A percentile compares a stretch with the other conserved stretches of the same genome.
These are phyloP conservation scores for Glomus cerebriforme DNA, from an alignment of 192 early-diverging fungal genomes.

Conservation along the genomic window DNA sequence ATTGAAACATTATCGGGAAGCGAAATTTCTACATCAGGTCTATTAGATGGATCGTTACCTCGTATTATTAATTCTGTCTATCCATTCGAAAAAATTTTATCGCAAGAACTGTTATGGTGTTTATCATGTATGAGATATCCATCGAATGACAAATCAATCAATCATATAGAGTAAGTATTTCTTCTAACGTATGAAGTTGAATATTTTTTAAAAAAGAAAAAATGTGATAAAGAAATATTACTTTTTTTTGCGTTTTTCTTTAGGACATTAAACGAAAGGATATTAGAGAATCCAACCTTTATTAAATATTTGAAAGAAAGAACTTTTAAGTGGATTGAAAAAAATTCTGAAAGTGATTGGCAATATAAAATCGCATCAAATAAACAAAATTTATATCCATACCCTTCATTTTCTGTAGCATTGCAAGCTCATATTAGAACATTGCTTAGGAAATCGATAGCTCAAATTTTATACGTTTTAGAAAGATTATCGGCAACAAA, in stretches of 20 bases:
- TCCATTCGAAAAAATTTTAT: conserved; percentile 29
- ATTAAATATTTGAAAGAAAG: conserved; percentile 7
- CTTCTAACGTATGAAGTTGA: neutral
- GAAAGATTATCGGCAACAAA: conserved; percentile 23
- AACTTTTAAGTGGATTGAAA: conserved; percentile 7
- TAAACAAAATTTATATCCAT: conserved; percentile 4
- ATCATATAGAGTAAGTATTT: conserved; percentile 23
- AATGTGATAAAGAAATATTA: no score
- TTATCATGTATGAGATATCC: conserved; percentile 30
- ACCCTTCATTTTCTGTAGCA: conserved; percentile 24
- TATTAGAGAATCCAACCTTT: neutral
- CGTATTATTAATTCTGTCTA: conserved; percentile 12
- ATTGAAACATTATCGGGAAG: conserved; percentile 21
- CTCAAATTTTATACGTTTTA: conserved; percentile 22
- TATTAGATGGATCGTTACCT: neutral
- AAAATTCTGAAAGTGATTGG: neutral
- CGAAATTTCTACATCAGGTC: neutral
- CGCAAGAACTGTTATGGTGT: conserved; percentile 29
- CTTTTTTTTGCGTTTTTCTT: neutral
- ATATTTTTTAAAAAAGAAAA: neutral
- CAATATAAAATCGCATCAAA: conserved; percentile 28
- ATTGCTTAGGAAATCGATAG: conserved; percentile 8
- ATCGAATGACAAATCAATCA: neutral
- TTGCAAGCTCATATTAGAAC: conserved; percentile 11
- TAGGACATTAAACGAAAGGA: neutral